These are phyloP conservation scores for Aspergillus kassunensis DNA, from an alignment of 495 filamentous ascomycete species.

Conservation along the genomic window DNA sequence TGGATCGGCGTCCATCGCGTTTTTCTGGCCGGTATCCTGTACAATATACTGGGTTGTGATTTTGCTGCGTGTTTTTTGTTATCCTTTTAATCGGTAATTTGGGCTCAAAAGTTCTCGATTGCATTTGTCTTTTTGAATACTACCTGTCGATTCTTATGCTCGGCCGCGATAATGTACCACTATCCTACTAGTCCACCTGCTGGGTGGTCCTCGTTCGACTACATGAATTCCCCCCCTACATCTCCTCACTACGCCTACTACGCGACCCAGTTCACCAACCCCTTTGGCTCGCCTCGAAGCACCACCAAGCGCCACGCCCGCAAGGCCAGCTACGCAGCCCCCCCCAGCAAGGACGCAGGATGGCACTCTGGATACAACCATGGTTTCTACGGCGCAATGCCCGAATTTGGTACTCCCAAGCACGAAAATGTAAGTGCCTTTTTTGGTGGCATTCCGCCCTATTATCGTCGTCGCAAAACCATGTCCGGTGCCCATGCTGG, in stretches of 20 bases:
- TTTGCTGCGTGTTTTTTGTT: conserved; percentile 20
- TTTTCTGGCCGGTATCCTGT: conserved; percentile 48
- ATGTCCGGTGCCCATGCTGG: conserved; percentile 36
- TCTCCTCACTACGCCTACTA: conserved; percentile 49
- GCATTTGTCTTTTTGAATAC: conserved; percentile 16
- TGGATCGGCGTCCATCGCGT: conserved; percentile 38
- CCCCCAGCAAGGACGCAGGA: conserved; percentile 30
- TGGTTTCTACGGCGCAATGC: conserved; percentile 41
- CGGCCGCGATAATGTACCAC: conserved; percentile 49
- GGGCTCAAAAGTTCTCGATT: conserved; percentile 10
- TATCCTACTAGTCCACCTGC: conserved; percentile 46
- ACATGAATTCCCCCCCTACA: conserved; percentile 47
- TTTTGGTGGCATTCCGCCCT: conserved; percentile 36
- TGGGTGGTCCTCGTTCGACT: conserved; percentile 49
- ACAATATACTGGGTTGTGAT: conserved; percentile 42
- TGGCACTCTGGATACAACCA: conserved; percentile 39
- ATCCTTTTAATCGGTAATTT: conserved; percentile 18
- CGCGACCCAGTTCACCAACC: conserved; percentile 39
- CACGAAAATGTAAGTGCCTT: conserved; percentile 58
- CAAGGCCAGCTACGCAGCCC: conserved; percentile 45
- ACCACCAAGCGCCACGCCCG: conserved; percentile 41
- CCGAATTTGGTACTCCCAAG: conserved; percentile 48
- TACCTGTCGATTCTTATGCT: conserved; percentile 28
- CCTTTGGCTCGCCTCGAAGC: conserved; percentile 37
- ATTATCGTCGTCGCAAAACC: conserved; percentile 34